Evolutionary conservation across 192 early-diverging fungal species (phyloP).

Genomic region (Backusella mclennaniae): DNA sequence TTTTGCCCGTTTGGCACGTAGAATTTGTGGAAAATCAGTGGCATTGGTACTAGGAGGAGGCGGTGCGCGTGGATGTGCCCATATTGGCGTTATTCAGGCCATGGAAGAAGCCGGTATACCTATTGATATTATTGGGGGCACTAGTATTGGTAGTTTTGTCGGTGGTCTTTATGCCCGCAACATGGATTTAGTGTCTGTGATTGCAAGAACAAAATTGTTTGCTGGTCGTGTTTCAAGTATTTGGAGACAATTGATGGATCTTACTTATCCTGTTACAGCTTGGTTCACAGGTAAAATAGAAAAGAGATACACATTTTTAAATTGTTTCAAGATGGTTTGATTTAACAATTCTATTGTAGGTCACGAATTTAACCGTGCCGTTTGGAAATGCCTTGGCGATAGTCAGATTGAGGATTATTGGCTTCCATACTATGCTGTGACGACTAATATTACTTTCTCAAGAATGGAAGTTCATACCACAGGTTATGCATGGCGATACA

Average conservation of each 20-base stretch:
- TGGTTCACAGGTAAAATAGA: slow-evolving; percentile 71
- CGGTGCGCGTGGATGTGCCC: slow-evolving; percentile 92
- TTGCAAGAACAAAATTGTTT: slow-evolving; percentile 87
- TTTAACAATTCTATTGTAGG: slow-evolving; percentile 38
- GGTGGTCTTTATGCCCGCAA: slow-evolving; percentile 91
- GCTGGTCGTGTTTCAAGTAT: slow-evolving; percentile 71
- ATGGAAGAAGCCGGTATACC: slow-evolving; percentile 98
- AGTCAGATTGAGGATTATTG: slow-evolving; percentile 97
- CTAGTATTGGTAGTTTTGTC: slow-evolving; percentile 94
- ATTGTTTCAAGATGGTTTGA: not conserved
- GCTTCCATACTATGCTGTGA: slow-evolving; percentile 94
- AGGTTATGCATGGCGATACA: slow-evolving; percentile 96
- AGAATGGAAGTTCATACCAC: slow-evolving; percentile 89
- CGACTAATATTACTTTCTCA: slow-evolving; percentile 95
- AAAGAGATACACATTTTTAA: slow-evolving; percentile 3
- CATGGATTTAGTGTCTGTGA: slow-evolving; percentile 83
- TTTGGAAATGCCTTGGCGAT: slow-evolving; percentile 94
- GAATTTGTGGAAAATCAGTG: slow-evolving; percentile 89
- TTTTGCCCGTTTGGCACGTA: slow-evolving; percentile 77
- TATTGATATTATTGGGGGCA: slow-evolving; percentile 98
- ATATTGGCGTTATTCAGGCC: slow-evolving; percentile 89
- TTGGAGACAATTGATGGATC: slow-evolving; percentile 89
- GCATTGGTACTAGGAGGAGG: slow-evolving; percentile 96
- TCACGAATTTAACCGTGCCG: slow-evolving; percentile 93
- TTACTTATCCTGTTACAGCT: slow-evolving; percentile 93